Evolutionary conservation across 129 eudicot genomes (phyloP).

Genomic region (Erigeron canadensis): DNA sequence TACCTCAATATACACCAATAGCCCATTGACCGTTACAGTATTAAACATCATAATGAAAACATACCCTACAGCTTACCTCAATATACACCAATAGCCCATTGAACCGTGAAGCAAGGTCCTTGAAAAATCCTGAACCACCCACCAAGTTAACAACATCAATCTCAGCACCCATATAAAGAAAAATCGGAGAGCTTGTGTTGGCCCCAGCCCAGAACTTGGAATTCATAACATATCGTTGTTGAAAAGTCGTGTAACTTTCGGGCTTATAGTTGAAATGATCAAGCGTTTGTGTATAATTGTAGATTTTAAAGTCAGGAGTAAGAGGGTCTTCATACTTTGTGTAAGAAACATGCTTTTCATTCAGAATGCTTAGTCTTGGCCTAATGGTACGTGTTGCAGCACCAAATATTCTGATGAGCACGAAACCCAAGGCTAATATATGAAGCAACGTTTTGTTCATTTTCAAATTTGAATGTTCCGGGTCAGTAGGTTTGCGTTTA

Average conservation of each 20-base stretch:
- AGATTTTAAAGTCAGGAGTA: constrained; percentile 17
- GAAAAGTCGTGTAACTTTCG: constrained; percentile 34
- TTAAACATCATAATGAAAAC: not conserved
- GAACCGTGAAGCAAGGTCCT: constrained; percentile 19
- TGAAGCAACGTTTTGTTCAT: constrained; percentile 8
- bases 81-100: constrained; percentile 38
- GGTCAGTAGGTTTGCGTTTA: not conserved
- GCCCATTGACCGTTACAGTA: constrained; percentile 27
- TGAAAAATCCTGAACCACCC: constrained; percentile 3
- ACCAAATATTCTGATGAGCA: constrained; percentile 5
- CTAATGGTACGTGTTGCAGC: not conserved
- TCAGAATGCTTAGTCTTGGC: constrained; percentile 13
- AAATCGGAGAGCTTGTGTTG: constrained; percentile 24
- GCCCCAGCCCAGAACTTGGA: constrained; percentile 22
- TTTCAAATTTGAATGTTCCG: not conserved
- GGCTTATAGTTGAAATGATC: constrained; percentile 35
- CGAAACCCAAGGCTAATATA: not conserved
- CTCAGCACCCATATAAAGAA: constrained; percentile 27
- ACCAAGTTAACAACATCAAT: not conserved
- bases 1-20: constrained; percentile 39
- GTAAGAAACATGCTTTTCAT: not conserved
- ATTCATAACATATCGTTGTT: constrained; percentile 29
- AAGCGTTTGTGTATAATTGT: constrained; percentile 31
- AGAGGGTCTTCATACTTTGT: not conserved
- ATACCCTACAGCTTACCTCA: constrained; percentile 15